Evolutionary conservation across 2,329 filamentous ascomycete species (phyloP).

Genomic region (Paramyrothecium roridum): DNA sequence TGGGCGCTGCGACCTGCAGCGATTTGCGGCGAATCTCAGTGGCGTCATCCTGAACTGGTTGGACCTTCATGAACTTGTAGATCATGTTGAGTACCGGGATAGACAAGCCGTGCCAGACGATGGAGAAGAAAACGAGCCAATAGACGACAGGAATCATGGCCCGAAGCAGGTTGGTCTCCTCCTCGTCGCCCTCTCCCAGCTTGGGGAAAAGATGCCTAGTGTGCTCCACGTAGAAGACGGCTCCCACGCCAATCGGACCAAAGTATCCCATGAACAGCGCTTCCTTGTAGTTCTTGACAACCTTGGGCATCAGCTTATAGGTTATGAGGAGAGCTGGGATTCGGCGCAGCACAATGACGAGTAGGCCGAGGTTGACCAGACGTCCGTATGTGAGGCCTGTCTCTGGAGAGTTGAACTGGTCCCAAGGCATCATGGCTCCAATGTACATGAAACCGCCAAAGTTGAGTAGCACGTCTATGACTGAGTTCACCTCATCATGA

Average conservation of each 20-base stretch:
- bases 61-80: constrained; percentile 34
- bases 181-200: constrained; percentile 26
- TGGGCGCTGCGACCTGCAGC: constrained; percentile 24
- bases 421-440: constrained; percentile 53
- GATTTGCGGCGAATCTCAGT: constrained; percentile 34
- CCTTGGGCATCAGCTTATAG: constrained; percentile 53
- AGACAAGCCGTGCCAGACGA: constrained; percentile 31
- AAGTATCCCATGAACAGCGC: constrained; percentile 65
- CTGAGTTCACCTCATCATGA: constrained; percentile 59
- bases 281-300: constrained; percentile 51
- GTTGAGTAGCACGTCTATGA: constrained; percentile 56
- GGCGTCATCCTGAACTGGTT: constrained; percentile 40
- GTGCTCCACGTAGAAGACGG: constrained; percentile 68
- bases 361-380: constrained; percentile 47
- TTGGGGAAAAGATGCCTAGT: constrained; percentile 37
- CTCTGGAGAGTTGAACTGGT: constrained; percentile 48
- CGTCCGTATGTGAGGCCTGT: constrained; percentile 48
- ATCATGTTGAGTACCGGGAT: constrained; percentile 39
- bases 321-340: constrained; percentile 52
- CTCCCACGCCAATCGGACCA: constrained; percentile 73
- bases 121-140: constrained; percentile 31
- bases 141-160: constrained; percentile 37
- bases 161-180: constrained; percentile 30
- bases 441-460: constrained; percentile 60
- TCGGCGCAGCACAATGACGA: constrained; percentile 52